phyloP scores from a whole-genome alignment of 2,329 filamentous ascomycete species.

The Fusarium beomiforme region DNA sequence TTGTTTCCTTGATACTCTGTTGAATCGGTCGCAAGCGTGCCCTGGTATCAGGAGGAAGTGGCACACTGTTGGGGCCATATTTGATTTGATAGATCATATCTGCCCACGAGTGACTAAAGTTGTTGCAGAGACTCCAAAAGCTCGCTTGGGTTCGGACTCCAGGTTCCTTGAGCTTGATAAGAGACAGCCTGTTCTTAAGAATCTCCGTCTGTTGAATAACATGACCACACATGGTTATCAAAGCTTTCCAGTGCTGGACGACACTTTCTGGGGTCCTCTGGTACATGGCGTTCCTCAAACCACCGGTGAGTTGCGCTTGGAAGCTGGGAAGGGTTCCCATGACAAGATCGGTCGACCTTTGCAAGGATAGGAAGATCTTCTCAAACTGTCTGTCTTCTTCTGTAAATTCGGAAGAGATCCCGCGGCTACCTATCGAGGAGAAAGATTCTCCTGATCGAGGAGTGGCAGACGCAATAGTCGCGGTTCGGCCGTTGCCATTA shows the following conservation, averaged over 20 bases:
- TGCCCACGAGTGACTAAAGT: slow-evolving; percentile 76
- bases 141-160: slow-evolving; percentile 71
- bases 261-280: slow-evolving; percentile 68
- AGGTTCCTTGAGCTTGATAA: slow-evolving; percentile 87
- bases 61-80: slow-evolving; percentile 60
- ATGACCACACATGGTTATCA: slow-evolving; percentile 76
- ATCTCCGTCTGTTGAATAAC: slow-evolving; percentile 79
- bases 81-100: slow-evolving; percentile 72
- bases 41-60: slow-evolving; percentile 74
- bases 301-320: slow-evolving; percentile 71
- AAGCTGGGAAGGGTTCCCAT: slow-evolving; percentile 76
- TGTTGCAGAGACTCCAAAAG: slow-evolving; percentile 78
- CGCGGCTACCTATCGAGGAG: slow-evolving; percentile 60
- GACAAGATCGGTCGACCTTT: slow-evolving; percentile 77
- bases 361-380: slow-evolving; percentile 80
- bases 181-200: slow-evolving; percentile 76
- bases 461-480: slow-evolving; percentile 69
- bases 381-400: slow-evolving; percentile 87
- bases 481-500: slow-evolving; percentile 61
- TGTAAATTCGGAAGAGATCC: slow-evolving; percentile 68
- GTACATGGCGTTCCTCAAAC: slow-evolving; percentile 71
- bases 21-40: slow-evolving; percentile 82
- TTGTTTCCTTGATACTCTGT: slow-evolving; percentile 82
- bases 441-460: slow-evolving; percentile 88
- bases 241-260: slow-evolving; percentile 72